These are phyloP conservation scores for Eucalyptus tenuipes DNA, from an alignment of 345 rosid species.

Conservation along the genomic window DNA sequence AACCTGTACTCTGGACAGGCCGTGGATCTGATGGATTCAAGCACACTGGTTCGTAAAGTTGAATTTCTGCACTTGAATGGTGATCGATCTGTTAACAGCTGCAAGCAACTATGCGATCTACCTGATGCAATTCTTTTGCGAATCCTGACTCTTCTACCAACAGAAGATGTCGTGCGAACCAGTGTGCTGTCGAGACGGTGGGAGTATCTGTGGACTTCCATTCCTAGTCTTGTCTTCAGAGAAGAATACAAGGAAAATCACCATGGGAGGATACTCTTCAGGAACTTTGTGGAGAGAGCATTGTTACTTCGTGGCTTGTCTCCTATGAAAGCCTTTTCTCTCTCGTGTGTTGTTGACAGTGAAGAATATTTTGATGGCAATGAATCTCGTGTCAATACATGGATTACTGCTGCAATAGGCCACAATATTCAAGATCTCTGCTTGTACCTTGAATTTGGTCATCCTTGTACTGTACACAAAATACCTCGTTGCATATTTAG, in stretches of 20 bases:
- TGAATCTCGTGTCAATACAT: background rate
- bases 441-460: background rate
- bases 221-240: background rate
- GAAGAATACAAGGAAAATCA: background rate
- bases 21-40: background rate
- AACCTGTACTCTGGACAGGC: background rate
- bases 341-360: background rate
- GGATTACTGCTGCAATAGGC: background rate
- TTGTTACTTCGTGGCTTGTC: background rate
- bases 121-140: background rate
- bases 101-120: background rate
- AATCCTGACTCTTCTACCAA: background rate
- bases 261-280: background rate
- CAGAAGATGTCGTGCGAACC: background rate
- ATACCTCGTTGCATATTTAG: background rate
- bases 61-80: background rate
- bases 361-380: background rate
- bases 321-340: background rate
- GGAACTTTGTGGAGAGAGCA: conserved; percentile 1
- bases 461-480: background rate
- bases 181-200: background rate
- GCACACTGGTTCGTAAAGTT: background rate
- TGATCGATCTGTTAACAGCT: background rate
- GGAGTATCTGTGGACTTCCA: background rate
- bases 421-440: background rate